These are phyloP conservation scores for Saturnispora silvae DNA, from an alignment of 805 yeast species.

Conservation along the genomic window DNA sequence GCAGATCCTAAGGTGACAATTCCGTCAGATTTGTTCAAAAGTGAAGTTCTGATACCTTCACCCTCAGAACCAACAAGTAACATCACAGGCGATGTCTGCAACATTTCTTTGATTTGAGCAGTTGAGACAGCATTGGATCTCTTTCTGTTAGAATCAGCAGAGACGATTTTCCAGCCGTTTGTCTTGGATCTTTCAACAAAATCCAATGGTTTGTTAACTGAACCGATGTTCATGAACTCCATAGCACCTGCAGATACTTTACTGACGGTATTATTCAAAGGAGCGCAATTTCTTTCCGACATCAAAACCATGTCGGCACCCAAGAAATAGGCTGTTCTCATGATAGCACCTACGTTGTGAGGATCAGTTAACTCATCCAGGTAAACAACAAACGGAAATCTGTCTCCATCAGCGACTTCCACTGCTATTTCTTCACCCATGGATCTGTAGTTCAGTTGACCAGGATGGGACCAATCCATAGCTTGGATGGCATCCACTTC, in stretches of 20 bases:
- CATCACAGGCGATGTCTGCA: constrained; percentile 46
- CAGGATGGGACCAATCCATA: background rate
- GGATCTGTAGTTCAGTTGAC: background rate
- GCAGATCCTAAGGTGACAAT: constrained; percentile 31
- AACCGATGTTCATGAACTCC: constrained; percentile 57
- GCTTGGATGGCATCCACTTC: constrained; percentile 13
- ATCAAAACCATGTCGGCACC: constrained; percentile 74
- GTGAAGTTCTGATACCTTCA: constrained; percentile 60
- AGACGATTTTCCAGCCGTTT: constrained; percentile 63
- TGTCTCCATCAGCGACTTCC: constrained; percentile 13
- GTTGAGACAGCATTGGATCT: constrained; percentile 1
- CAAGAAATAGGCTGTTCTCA: constrained; percentile 68
- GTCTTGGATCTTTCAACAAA: constrained; percentile 47
- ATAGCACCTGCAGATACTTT: constrained; percentile 81
- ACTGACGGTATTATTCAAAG: constrained; percentile 64
- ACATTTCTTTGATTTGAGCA: constrained; percentile 33
- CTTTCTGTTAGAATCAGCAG: constrained; percentile 36
- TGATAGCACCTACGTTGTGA: constrained; percentile 76
- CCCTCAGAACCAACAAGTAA: constrained; percentile 83
- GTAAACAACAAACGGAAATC: constrained; percentile 58
- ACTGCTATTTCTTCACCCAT: background rate
- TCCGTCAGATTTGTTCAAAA: constrained; percentile 48
- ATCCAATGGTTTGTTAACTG: constrained; percentile 44
- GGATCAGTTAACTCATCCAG: constrained; percentile 80
- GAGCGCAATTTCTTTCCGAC: constrained; percentile 62